Evolutionary conservation across 2,329 filamentous ascomycete genomes (phyloP).

Genomic region (Fusarium tuaranense): DNA sequence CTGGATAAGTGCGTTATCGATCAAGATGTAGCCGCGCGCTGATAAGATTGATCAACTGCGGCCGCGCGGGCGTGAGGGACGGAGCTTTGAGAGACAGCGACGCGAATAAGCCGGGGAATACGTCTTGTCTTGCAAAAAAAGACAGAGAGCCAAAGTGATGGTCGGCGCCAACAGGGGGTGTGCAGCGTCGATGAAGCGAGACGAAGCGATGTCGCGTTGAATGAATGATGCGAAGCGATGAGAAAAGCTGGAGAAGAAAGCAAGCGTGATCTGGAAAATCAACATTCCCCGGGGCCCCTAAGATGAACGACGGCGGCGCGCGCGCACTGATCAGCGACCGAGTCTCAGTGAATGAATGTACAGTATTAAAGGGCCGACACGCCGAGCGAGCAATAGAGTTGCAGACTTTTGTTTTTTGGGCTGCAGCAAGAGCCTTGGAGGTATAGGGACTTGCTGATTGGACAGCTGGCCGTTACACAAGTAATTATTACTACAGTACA

Average conservation of each 20-base stretch:
- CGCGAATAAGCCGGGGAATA: background rate
- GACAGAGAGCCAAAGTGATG: background rate
- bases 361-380: conserved; percentile 17
- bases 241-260: conserved; percentile 6
- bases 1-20: background rate
- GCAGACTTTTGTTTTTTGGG: conserved; percentile 20
- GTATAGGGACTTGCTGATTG: conserved; percentile 20
- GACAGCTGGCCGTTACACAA: conserved; percentile 1
- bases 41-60: background rate
- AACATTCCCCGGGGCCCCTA: background rate
- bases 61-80: background rate
- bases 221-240: conserved; percentile 6
- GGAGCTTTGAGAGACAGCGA: background rate
- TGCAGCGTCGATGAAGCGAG: background rate
- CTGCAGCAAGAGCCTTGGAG: conserved; percentile 25
- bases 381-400: conserved; percentile 21
- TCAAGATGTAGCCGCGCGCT: conserved; percentile 5
- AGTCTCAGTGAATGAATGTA: conserved; percentile 15
- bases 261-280: conserved; percentile 25
- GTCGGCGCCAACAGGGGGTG: background rate
- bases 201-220: background rate
- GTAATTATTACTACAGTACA: background rate
- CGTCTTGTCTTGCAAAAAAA: background rate
- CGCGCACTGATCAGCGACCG: conserved; percentile 19
- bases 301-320: conserved; percentile 25